These are phyloP conservation scores for Alternaria sp. DNA, from an alignment of 2,329 filamentous ascomycete genomes.

Conservation along the genomic window DNA sequence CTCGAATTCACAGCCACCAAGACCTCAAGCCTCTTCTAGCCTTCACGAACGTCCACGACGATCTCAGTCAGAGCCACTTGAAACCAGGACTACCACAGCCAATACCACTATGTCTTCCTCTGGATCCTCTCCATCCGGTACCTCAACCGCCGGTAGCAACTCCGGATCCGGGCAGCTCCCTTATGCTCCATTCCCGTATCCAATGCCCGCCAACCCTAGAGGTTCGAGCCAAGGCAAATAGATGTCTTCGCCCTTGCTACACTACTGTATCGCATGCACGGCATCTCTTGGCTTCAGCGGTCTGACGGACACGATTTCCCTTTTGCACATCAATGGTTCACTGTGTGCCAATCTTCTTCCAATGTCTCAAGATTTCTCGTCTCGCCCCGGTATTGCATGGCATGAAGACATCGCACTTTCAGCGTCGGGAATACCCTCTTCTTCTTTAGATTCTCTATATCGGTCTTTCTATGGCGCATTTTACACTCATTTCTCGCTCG, in stretches of 20 bases:
- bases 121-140: conserved; percentile 39
- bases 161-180: conserved; percentile 43
- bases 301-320: neutral
- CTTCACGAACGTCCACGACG: conserved; percentile 22
- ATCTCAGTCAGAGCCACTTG: conserved; percentile 22
- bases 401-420: conserved; percentile 12
- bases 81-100: conserved; percentile 2
- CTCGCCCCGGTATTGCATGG: conserved; percentile 1
- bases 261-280: neutral
- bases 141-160: conserved; percentile 37
- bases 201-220: conserved; percentile 38
- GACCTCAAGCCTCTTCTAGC: conserved; percentile 11
- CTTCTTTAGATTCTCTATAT: conserved; percentile 1
- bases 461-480: neutral
- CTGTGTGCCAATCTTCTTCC: neutral
- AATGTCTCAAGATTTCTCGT: neutral
- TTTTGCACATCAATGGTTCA: neutral
- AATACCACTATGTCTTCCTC: conserved; percentile 41
- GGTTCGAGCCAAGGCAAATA: conserved; percentile 30
- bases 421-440: conserved; percentile 16
- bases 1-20: conserved; percentile 21
- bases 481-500: neutral
- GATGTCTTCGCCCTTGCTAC: conserved; percentile 2
- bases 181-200: conserved; percentile 48
- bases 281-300: neutral